Percentiles rank a stretch among this genome's conserved stretches.
phyloP scores from a whole-genome alignment of 306 rosid species.

The Dalbergia oliveri region DNA sequence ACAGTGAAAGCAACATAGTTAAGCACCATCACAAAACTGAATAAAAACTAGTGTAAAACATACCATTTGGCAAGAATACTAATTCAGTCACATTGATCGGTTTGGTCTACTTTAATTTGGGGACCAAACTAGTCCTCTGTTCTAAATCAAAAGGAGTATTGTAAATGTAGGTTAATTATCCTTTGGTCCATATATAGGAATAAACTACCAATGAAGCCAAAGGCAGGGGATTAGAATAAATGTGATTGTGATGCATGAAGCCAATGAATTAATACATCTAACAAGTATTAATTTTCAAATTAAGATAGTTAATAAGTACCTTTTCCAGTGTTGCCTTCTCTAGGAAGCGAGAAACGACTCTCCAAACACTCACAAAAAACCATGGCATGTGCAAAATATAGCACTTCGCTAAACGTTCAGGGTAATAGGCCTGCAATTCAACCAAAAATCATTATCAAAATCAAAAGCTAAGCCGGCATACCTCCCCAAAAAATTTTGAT shows the following conservation, averaged over 20 bases:
- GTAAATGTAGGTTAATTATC: neutral
- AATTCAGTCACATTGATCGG: neutral
- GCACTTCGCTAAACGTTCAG: conserved; percentile 82
- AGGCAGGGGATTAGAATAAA: neutral
- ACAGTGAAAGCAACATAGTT: too few species aligned
- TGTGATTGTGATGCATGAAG: conserved; percentile 11
- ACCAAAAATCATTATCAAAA: conserved; percentile 1
- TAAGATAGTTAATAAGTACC: conserved; percentile 53
- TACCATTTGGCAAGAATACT: too few species aligned
- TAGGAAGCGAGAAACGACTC: conserved; percentile 79
- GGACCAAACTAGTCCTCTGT: neutral
- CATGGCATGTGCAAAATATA: conserved; percentile 84
- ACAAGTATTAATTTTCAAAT: neutral
- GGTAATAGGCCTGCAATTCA: conserved; percentile 82
- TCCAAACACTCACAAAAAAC: conserved; percentile 93
- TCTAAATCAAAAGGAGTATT: neutral
- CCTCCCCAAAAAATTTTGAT: neutral
- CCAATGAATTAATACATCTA: neutral
- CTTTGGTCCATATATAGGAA: neutral
- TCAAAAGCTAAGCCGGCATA: neutral
- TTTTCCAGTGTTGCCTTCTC: conserved; percentile 84
- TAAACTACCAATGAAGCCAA: neutral
- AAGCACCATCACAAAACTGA: too few species aligned
- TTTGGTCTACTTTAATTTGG: neutral
- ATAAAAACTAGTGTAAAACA: too few species aligned